Evolutionary conservation across 306 rosid species (phyloP).

Genomic region (Rosa chinensis): DNA sequence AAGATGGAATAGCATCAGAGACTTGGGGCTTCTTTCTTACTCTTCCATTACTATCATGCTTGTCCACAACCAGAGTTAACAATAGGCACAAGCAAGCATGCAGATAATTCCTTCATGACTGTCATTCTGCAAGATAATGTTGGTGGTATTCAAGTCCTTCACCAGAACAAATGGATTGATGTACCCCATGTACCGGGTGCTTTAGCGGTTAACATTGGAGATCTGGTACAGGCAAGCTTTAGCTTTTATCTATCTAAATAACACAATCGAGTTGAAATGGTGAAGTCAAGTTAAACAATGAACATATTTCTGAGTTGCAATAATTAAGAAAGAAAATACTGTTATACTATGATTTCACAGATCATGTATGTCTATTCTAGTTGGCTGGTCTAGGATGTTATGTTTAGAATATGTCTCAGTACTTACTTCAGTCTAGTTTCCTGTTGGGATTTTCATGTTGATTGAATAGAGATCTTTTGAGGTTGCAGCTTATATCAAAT

Average conservation of each 20-base stretch:
- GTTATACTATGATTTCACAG: not conserved
- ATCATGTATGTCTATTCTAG: too few species aligned
- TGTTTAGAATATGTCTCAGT: not conserved
- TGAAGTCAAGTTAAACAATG: too few species aligned
- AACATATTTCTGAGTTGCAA: not conserved
- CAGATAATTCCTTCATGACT: slow-evolving; percentile 39
- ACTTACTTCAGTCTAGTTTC: not conserved
- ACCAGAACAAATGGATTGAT: slow-evolving; percentile 15
- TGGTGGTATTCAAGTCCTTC: slow-evolving; percentile 53
- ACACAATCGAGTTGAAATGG: too few species aligned
- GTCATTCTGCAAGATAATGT: slow-evolving; percentile 50
- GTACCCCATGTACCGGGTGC: slow-evolving; percentile 14
- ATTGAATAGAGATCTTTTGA: not conserved
- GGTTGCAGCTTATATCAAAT: slow-evolving; percentile 30
- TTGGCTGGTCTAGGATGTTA: not conserved
- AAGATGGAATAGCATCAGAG: too few species aligned
- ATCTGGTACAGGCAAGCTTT: slow-evolving; percentile 18
- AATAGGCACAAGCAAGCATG: slow-evolving; percentile 25
- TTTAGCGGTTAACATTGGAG: slow-evolving; percentile 14
- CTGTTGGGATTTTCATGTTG: not conserved
- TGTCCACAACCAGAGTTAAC: slow-evolving; percentile 29
- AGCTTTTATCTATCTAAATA: not conserved
- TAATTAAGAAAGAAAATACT: too few species aligned
- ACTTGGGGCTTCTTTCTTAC: too few species aligned
- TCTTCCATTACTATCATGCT: slow-evolving; percentile 19